phyloP scores from a whole-genome alignment of 495 filamentous ascomycete species.

The Astrocystis sublimbata region DNA sequence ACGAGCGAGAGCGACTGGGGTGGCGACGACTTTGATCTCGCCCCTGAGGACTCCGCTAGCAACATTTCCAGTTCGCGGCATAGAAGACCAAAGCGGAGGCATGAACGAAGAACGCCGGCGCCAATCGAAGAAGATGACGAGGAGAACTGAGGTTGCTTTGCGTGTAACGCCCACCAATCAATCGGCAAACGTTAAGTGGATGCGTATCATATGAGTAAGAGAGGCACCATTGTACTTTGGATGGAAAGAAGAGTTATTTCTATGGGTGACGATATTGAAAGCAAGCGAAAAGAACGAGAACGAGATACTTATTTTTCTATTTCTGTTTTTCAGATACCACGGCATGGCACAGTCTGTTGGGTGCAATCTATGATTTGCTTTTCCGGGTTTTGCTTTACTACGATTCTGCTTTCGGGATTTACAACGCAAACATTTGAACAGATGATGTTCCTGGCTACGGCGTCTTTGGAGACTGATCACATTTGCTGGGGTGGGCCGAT shows the following conservation, averaged over 20 bases:
- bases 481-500: background rate
- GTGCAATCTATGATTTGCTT: background rate
- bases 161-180: background rate
- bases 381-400: background rate
- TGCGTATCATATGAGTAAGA: background rate
- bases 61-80: slow-evolving; percentile 78
- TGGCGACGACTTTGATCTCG: slow-evolving; percentile 72
- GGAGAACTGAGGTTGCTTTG: slow-evolving; percentile 33
- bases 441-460: background rate
- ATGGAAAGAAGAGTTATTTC: slow-evolving; percentile 3
- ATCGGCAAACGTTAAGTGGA: background rate
- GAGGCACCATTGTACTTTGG: slow-evolving; percentile 7
- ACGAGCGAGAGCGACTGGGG: slow-evolving; percentile 63
- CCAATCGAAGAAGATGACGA: slow-evolving; percentile 84
- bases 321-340: slow-evolving; percentile 13
- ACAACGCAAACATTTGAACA: background rate
- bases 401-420: background rate
- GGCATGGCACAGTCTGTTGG: slow-evolving; percentile 12
- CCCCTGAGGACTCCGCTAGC: slow-evolving; percentile 74
- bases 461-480: background rate
- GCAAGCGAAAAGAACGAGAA: slow-evolving; percentile 2
- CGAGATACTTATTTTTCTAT: background rate
- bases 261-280: slow-evolving; percentile 13
- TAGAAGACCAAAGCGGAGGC: slow-evolving; percentile 67
- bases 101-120: slow-evolving; percentile 78